Evolutionary conservation across 31 red algal genomes (phyloP), one percentile per base, ranked within the genome.

Genomic region (Odonthalia washingtoniensis): DNA sequence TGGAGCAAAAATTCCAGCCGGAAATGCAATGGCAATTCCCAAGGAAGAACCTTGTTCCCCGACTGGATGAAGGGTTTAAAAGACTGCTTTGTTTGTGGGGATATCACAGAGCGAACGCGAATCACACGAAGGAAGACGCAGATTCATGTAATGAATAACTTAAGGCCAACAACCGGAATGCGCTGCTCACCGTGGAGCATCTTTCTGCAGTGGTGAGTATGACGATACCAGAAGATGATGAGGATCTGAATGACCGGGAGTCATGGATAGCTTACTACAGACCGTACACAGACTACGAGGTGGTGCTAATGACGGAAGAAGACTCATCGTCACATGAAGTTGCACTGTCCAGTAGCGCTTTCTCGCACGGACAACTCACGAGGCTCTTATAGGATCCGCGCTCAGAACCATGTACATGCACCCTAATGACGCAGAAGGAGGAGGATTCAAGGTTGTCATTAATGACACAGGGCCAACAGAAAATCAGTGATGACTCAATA

Each of bases 381-480:
- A n/a, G n/a, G n/a, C n/a, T n/a, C n/a, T n/a, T n/a, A n/a, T n/a
- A n/a, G n/a, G n/a, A n/a, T n/a, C n/a, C n/a, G n/a, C n/a, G n/a
- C n/a, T n/a, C n/a, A n/a, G n/a, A n/a, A n/a, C n/a, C n/a, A n/a
- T n/a, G n/a, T n/a, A n/a, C n/a, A n/a, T n/a, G n/a, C n/a, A n/a
- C n/a, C n/a, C n/a, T n/a, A n/a, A n/a, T n/a, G n/a, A n/a, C n/a
- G n/a, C n/a, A n/a, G n/a, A n/a, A n/a, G n/a, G n/a, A n/a, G n/a
- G n/a, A n/a, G n/a, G n/a, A n/a, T n/a, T 70, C 28, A 30, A 30
- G 6, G 33, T 6, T 18, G 6, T 70, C 12, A 33, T 21, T 9
- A 70, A 18, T 36, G 66, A 70, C 66, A 70, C 66, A 18, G 66
- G 5, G 33, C 66, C 16, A 70, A 70, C 66, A 70, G 66, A 36